Evolutionary conservation across 2,329 filamentous ascomycete genomes (phyloP).

Genomic region (Fusarium pseudograminearum): DNA sequence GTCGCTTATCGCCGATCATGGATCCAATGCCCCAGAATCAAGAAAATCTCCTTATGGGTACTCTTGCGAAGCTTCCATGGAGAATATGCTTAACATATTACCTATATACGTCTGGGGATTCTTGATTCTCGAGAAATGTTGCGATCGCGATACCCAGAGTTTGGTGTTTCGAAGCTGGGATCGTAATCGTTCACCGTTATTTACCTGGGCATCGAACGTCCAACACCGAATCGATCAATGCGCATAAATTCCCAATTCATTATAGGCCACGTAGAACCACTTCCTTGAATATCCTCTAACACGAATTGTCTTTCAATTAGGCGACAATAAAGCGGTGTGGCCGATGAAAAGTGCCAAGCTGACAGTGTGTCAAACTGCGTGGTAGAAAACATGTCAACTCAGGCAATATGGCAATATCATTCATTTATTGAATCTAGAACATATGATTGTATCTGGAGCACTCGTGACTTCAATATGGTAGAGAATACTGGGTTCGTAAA

Average conservation of each 20-base stretch:
- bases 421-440: neutral
- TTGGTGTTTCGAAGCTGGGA: neutral
- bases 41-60: neutral
- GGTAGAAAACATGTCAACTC: neutral
- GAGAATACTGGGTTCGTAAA: neutral
- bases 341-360: neutral
- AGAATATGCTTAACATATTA: neutral
- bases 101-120: too few species aligned
- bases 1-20: conserved; percentile 5
- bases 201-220: neutral
- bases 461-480: neutral
- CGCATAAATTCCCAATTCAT: neutral
- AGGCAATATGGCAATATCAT: neutral
- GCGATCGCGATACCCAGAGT: conserved; percentile 4
- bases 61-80: neutral
- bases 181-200: neutral
- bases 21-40: neutral
- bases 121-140: neutral
- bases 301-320: neutral
- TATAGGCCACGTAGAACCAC: neutral
- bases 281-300: neutral
- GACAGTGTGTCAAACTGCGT: neutral
- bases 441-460: neutral
- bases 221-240: neutral
- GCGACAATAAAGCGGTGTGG: neutral